Conservation (phyloP, 768 basidiomycete species). For the Lactarius evosmus region DNA sequence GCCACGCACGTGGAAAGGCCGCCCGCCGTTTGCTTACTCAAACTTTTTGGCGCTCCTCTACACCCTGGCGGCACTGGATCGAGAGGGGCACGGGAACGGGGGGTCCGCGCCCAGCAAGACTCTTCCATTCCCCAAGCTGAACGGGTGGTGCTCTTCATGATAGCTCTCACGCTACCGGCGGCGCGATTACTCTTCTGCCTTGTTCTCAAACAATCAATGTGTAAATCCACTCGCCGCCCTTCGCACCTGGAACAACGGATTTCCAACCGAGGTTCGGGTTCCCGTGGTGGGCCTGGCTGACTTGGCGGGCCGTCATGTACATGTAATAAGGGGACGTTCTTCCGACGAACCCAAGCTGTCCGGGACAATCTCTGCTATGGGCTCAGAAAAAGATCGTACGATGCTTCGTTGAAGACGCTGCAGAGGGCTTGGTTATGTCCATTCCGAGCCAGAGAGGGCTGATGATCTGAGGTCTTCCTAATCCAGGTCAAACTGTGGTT, state of each 20-base stretch:
- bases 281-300: background rate
- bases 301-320: background rate
- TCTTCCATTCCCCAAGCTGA: background rate
- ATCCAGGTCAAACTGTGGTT: background rate
- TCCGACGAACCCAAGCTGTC: background rate
- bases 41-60: slow-evolving; percentile 2
- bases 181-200: background rate
- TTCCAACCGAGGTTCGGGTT: background rate
- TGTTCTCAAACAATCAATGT: background rate
- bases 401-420: background rate
- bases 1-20: slow-evolving; percentile 7
- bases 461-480: background rate
- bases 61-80: background rate
- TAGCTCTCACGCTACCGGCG: background rate
- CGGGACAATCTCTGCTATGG: background rate
- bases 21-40: background rate
- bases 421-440: background rate
- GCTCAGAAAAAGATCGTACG: background rate
- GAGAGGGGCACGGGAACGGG: background rate
- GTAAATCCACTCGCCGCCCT: background rate
- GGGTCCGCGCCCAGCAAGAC: background rate
- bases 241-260: background rate
- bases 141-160: background rate
- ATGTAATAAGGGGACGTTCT: background rate
- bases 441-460: slow-evolving; percentile 43